Conservation (phyloP, 2,329 filamentous ascomycete genomes). For the Penicillium sp. region DNA sequence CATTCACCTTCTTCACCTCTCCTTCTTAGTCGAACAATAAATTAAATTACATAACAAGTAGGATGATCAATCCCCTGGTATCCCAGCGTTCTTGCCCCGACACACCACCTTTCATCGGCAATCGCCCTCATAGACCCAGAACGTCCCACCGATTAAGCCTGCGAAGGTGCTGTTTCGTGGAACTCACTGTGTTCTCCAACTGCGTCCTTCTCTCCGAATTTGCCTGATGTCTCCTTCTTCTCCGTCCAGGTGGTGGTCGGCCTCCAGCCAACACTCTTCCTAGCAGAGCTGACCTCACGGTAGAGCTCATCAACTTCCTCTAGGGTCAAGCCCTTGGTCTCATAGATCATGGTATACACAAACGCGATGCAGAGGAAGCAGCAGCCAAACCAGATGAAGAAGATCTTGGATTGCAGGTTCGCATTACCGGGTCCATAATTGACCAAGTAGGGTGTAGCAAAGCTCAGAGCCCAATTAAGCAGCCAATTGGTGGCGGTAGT, state of each 20-base stretch:
- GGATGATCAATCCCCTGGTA: no score
- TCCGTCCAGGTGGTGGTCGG: not conserved
- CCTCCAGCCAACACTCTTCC: conserved; percentile 50
- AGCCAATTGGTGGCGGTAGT: conserved; percentile 13
- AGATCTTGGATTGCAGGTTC: conserved; percentile 63
- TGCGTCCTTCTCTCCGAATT: no score
- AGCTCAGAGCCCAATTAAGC: conserved; percentile 63
- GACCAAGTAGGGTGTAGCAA: conserved; percentile 69
- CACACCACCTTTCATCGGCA: no score
- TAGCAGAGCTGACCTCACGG: conserved; percentile 48
- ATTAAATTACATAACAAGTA: no score
- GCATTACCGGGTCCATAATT: conserved; percentile 62
- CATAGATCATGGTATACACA: conserved; percentile 71
- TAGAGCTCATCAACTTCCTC: conserved; percentile 81
- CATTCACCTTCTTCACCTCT: no score
- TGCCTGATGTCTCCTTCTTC: no score
- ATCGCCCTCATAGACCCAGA: no score
- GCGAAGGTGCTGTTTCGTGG: no score
- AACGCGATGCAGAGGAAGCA: conserved; percentile 62
- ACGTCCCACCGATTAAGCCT: no score
- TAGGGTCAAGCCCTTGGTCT: conserved; percentile 77
- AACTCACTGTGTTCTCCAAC: no score
- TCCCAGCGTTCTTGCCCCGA: no score
- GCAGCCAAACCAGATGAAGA: conserved; percentile 79
- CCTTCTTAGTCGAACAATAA: no score